phyloP scores from a whole-genome alignment of 2,329 filamentous ascomycete genomes.

The Colletotrichum sp. region DNA sequence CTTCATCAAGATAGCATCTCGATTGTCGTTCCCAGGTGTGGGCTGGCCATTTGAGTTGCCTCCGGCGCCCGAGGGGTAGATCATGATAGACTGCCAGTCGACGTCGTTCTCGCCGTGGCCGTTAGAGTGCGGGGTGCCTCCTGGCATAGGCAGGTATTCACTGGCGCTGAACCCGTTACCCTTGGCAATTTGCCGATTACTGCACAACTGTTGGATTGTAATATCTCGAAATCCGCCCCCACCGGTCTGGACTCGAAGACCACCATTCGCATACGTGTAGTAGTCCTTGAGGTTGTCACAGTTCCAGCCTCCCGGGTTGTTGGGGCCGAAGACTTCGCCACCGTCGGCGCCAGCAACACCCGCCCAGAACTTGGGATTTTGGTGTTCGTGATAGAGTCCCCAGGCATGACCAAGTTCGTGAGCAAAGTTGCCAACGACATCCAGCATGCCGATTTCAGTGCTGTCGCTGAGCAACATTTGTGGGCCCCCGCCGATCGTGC shows the following conservation, averaged over 20 bases:
- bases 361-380: slow-evolving; percentile 29
- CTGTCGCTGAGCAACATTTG: slow-evolving; percentile 11
- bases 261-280: not conserved
- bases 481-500: not conserved
- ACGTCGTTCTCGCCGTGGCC: not conserved
- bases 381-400: slow-evolving; percentile 32
- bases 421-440: slow-evolving; percentile 23
- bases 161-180: not conserved
- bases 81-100: slow-evolving; percentile 23
- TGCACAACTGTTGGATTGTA: not conserved
- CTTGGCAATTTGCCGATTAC: not conserved
- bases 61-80: slow-evolving; percentile 24
- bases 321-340: not conserved
- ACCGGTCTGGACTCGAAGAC: not conserved
- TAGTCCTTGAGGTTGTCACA: slow-evolving; percentile 19
- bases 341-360: not conserved
- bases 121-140: not conserved
- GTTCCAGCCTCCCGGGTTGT: not conserved
- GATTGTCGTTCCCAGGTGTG: not conserved
- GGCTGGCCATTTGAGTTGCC: not conserved
- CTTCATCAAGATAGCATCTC: not conserved
- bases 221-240: not conserved
- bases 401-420: slow-evolving; percentile 33
- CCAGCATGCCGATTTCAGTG: not conserved
- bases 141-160: not conserved